phyloP scores from a whole-genome alignment of 2,329 filamentous ascomycete species.

The Ciborinia camelliae region DNA sequence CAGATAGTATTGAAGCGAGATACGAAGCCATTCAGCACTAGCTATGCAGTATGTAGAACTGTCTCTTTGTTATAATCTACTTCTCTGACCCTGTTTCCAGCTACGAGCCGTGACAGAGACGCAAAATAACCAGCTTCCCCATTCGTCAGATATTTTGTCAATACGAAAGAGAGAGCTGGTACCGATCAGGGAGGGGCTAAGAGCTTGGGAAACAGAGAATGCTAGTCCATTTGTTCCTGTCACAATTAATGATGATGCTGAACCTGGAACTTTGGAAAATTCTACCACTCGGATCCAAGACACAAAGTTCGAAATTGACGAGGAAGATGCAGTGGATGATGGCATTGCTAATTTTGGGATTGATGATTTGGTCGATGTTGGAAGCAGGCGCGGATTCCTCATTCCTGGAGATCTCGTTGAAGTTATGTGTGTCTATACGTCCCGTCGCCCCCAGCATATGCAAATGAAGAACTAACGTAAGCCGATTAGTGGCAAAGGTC shows the following conservation, averaged over 20 bases:
- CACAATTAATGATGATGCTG: conserved; percentile 6
- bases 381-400: conserved; percentile 33
- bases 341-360: conserved; percentile 39
- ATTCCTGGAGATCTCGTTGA: conserved; percentile 38
- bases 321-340: conserved; percentile 28
- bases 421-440: conserved; percentile 27
- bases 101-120: background rate
- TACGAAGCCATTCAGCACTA: background rate
- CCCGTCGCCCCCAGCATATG: background rate
- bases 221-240: background rate
- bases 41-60: background rate
- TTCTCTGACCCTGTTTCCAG: background rate
- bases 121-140: background rate
- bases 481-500: conserved; percentile 10
- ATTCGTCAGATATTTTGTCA: background rate
- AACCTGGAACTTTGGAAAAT: conserved; percentile 21
- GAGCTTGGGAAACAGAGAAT: conserved; percentile 20
- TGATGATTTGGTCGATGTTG: conserved; percentile 49
- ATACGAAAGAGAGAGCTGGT: background rate
- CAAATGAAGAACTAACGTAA: background rate
- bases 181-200: conserved; percentile 37
- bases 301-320: conserved; percentile 14
- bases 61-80: background rate
- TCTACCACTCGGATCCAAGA: conserved; percentile 11
- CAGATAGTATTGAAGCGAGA: background rate